Base-by-base conservation (phyloP, 345 rosid genomes). In the Mercurialis annua region DNA sequence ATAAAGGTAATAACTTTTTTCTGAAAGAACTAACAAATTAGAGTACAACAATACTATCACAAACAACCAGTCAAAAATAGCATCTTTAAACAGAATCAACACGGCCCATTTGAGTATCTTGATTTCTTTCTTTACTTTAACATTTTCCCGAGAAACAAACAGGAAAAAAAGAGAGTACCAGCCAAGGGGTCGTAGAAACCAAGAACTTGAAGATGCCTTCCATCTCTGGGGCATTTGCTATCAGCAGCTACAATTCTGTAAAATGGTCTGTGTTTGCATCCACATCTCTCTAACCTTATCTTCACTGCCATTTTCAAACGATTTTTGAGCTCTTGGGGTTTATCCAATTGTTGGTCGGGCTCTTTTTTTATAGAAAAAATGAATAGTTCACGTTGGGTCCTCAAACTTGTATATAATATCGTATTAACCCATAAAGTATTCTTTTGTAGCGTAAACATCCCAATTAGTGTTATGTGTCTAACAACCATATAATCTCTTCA, bases 181-280 rank as follows among this genome's bases (percentile, higher is more conserved):
- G 88, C 90, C 61, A 90, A 83, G 8, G 96, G 98, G 67, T 93
- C 84, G 65, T 78, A 86, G 81, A 84, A 90, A 47, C 96, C 92
- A 55, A 89, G 67, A 17, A 87, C 87, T 79, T 89, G 91, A 33
- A 93, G 86, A 67, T 84, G 96, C 76, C 84, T 90, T 46, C 94
- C 97, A 68, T 93, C 96, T 68, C 96, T 78, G 0, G 90, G 91
- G 1, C 94, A 87, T 73, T 89, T 86, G 78, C 92, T 87, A 75
- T 89, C 86, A 11, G 97, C 90, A 5, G 87, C 94, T 81, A 89
- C 81, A 12, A 90, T 73, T 27, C 98, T 81, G 58, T 79, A 93
- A 71, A 89, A 87, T 1, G 97, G 96, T 62, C 79, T 77, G 71
- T 90, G 69, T 43, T 71, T 89, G 78, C 96, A 90, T 15, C 96